Percentiles rank a stretch among this genome's conserved stretches.
Evolutionary conservation across 768 basidiomycete species (phyloP).

Genomic region (Leccinum barrowsii): DNA sequence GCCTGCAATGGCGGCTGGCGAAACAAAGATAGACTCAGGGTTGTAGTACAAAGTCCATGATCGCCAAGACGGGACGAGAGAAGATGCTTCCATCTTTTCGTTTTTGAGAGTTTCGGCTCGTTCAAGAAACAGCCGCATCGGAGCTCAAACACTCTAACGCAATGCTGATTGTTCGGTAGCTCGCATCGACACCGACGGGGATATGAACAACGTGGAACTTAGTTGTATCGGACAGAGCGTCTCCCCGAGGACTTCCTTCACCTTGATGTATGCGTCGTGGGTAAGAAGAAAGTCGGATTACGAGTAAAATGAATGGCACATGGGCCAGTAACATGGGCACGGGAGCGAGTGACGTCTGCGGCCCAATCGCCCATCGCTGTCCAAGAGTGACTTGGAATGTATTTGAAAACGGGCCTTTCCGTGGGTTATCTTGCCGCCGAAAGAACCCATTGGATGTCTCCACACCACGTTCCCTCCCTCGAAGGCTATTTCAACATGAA

Average conservation of each 20-base stretch:
- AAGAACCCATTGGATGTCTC: constrained; percentile 17
- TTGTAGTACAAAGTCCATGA: constrained; percentile 6
- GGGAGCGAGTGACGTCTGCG: constrained; percentile 22
- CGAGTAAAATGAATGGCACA: constrained; percentile 21
- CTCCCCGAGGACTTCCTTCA: constrained; percentile 16
- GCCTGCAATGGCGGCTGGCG: not conserved
- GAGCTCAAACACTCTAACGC: not conserved
- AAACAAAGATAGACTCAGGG: not conserved
- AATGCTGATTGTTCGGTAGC: constrained; percentile 6
- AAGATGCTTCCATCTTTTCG: not conserved
- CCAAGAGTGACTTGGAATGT: not conserved
- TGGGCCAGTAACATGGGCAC: constrained; percentile 16
- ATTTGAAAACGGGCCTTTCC: constrained; percentile 24
- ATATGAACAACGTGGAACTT: constrained; percentile 6
- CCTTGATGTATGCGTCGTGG: not conserved
- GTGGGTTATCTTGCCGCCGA: constrained; percentile 20
- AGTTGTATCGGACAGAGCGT: constrained; percentile 10
- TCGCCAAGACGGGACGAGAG: constrained; percentile 10
- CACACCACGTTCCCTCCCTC: constrained; percentile 32
- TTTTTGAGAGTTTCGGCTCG: not conserved
- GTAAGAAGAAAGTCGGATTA: constrained; percentile 4
- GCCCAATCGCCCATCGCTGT: constrained; percentile 5
- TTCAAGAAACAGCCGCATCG: constrained; percentile 1
- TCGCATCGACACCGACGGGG: constrained; percentile 9
- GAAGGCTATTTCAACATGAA: constrained; percentile 26